These are phyloP conservation scores for Acer campestre DNA, from an alignment of 345 rosid species.

Conservation along the genomic window DNA sequence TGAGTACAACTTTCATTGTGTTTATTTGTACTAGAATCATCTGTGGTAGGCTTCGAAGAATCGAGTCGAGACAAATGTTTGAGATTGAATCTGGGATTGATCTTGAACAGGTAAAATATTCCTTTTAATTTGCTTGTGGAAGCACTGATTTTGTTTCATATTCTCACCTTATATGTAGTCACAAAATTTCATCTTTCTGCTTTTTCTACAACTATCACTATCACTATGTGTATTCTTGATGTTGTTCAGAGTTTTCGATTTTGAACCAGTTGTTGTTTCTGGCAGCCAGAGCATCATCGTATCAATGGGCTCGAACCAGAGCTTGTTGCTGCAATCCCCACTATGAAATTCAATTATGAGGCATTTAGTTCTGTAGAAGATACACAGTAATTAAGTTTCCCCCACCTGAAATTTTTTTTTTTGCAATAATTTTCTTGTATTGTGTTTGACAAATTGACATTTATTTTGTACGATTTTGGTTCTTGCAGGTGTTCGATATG, in stretches of 20 bases:
- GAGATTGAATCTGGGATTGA: constrained; percentile 52
- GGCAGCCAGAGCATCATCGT: constrained; percentile 52
- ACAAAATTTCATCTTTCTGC: not conserved
- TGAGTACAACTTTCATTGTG: constrained; percentile 64
- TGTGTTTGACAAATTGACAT: not conserved
- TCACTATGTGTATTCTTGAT: not conserved
- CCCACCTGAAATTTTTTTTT: too few relatives aligned
- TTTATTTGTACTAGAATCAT: constrained; percentile 66
- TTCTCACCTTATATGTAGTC: too few relatives aligned
- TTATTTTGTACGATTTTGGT: not conserved
- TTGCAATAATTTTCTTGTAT: too few relatives aligned
- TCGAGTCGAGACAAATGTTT: constrained; percentile 43
- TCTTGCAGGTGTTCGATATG: constrained; percentile 67
- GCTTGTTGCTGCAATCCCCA: constrained; percentile 69
- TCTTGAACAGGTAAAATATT: constrained; percentile 47
- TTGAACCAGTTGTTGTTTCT: not conserved
- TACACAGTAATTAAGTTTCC: constrained; percentile 47
- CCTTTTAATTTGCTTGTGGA: too few relatives aligned
- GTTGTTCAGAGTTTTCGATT: constrained; percentile 4
- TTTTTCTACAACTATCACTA: not conserved
- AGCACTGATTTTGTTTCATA: too few relatives aligned
- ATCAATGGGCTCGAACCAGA: constrained; percentile 54
- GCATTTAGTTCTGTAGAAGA: constrained; percentile 52
- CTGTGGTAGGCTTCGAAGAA: constrained; percentile 51
- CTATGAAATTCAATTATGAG: constrained; percentile 51